Conservation (phyloP, 2,329 filamentous ascomycete species). For the Trichoderma sp. region DNA sequence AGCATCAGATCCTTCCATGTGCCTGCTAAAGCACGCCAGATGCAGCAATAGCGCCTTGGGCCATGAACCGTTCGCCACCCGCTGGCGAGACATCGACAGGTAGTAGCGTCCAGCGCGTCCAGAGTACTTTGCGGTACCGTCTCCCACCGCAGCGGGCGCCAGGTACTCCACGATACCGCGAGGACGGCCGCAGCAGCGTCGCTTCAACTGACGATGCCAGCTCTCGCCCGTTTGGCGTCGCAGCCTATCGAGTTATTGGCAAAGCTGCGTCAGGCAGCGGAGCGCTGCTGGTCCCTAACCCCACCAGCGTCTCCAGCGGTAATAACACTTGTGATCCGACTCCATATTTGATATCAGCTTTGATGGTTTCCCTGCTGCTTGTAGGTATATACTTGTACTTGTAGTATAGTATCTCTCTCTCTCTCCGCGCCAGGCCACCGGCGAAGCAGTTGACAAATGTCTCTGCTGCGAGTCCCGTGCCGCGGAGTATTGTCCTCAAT, state of each 20-base stretch:
- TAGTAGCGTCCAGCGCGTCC: not conserved
- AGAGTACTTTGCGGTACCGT: not conserved
- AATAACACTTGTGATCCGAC: conserved; percentile 12
- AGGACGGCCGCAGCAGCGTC: not conserved
- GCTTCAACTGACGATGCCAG: not conserved
- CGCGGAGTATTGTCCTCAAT: not conserved
- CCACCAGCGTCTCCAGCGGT: conserved; percentile 23
- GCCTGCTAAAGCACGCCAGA: not conserved
- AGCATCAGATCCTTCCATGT: not conserved
- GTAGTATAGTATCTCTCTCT: no score
- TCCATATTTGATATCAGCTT: conserved; percentile 16
- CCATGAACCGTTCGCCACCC: conserved; percentile 4
- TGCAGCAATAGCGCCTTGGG: conserved; percentile 1
- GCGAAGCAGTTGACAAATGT: conserved; percentile 3
- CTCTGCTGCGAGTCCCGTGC: not conserved
- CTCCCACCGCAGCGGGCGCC: no score
- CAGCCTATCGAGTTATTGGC: not conserved
- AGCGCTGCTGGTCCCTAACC: conserved; percentile 11
- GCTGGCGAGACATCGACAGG: not conserved
- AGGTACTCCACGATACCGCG: not conserved
- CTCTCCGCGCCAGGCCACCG: not conserved
- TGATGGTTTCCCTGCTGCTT: not conserved
- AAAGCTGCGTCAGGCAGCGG: conserved; percentile 21
- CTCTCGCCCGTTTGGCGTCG: not conserved
- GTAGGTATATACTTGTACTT: not conserved